These are phyloP conservation scores for Cordyceps fumosorosea DNA, from an alignment of 2,329 filamentous ascomycete species.

Conservation along the genomic window DNA sequence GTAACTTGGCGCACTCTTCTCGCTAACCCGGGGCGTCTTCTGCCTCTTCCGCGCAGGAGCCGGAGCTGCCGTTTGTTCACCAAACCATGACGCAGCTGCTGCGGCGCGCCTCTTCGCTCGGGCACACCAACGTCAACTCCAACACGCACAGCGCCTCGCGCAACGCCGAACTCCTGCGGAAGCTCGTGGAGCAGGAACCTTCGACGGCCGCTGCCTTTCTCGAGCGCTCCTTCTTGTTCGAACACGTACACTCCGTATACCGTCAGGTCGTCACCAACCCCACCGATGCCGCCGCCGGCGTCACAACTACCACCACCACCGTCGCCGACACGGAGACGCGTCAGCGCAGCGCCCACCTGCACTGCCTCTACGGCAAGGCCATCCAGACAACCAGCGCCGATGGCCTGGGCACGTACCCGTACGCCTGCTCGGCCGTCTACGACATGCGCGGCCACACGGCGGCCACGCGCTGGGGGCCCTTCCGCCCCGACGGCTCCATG, in stretches of 20 bases:
- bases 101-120: constrained; percentile 33
- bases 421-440: constrained; percentile 64
- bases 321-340: constrained; percentile 26
- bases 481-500: constrained; percentile 54
- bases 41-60: constrained; percentile 23
- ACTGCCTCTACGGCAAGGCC: constrained; percentile 61
- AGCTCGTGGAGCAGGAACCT: constrained; percentile 34
- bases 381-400: constrained; percentile 31
- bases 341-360: constrained; percentile 64
- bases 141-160: constrained; percentile 38
- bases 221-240: constrained; percentile 56
- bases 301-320: constrained; percentile 24
- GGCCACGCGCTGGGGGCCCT: constrained; percentile 63
- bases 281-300: too few species aligned
- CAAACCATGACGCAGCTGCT: constrained; percentile 40
- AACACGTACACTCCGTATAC: constrained; percentile 41
- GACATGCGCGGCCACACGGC: constrained; percentile 63
- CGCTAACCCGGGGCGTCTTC: background rate
- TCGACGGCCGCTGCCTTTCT: constrained; percentile 55
- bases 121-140: constrained; percentile 24
- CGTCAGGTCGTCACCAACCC: too few species aligned
- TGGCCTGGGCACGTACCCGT: constrained; percentile 44
- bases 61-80: constrained; percentile 43
- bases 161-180: constrained; percentile 38
- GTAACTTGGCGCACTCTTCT: background rate